Conservation (phyloP, 75 land plant species). For the Picea glauca region DNA sequence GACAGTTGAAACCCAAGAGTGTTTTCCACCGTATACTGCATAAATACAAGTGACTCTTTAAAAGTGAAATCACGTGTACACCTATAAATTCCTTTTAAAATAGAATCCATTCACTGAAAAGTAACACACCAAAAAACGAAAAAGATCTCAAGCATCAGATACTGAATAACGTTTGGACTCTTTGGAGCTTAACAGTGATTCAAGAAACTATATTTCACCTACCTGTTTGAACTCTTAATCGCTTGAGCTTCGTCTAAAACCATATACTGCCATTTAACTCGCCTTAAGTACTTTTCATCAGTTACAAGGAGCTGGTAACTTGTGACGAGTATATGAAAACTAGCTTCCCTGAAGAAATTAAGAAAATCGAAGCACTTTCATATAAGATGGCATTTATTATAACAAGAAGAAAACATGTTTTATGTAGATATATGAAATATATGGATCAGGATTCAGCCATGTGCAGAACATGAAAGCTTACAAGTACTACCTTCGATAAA, state of each 20-base stretch:
- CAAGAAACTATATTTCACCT: background rate
- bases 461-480: background rate
- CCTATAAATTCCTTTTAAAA: background rate
- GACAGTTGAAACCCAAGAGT: conserved; percentile 90
- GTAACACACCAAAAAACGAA: background rate
- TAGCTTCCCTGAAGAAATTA: conserved; percentile 51
- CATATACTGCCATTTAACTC: conserved; percentile 97
- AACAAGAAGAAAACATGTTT: background rate
- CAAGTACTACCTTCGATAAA: conserved; percentile 70
- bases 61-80: background rate
- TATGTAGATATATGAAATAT: background rate
- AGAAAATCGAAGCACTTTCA: background rate
- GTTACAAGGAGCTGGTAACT: conserved; percentile 81
- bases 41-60: background rate
- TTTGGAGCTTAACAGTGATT: background rate
- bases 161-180: background rate
- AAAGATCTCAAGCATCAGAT: background rate
- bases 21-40: conserved; percentile 96
- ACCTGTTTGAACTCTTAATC: conserved; percentile 89
- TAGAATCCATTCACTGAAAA: no score
- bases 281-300: conserved; percentile 84
- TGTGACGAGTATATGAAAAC: conserved; percentile 89
- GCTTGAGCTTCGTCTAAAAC: conserved; percentile 98
- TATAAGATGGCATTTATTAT: background rate
- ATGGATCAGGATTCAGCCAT: background rate